Base-by-base conservation (phyloP, 202 grass and related monocot species). In the Setaria italica region DNA sequence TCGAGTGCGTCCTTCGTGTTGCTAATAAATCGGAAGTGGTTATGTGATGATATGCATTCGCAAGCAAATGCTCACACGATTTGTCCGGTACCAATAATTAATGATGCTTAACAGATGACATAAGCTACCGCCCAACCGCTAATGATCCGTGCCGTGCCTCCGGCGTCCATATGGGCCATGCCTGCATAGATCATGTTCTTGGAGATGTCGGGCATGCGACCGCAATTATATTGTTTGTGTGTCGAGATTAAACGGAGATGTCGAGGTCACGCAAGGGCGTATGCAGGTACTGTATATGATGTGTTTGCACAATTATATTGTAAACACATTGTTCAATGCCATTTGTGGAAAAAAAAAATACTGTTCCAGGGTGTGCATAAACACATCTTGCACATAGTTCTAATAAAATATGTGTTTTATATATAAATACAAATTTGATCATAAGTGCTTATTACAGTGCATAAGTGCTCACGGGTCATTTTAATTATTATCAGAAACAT, bases 81-180 rank as follows among this genome's bases (percentile, higher is more conserved):
- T 88, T 51, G 80, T 83, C 19, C 35, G 12, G 70, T 33, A 16
- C 46, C 65, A 88, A 83, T 88, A 88, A 88, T 88, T 88, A 88
- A 88, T 88, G 86, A 34, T 55, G 65, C 53, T 78, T 88, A 88
- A 12, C 41, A 39, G 78, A 78, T 46, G 72, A 78, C 55, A 88
- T 55, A 78, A 88, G 71, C 80, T 46, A 83, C 4, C 54, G 33
- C 80, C 65, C 72, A 83, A 71, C 72, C 64, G 73, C 86, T 88
- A 83, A 82, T 87, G 32, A 82, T 77, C 72, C 63, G 63, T 87
- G 79, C 79, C 37, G 41, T 49, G 50, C 54, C 64, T 69, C 54
- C 34, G 64, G 86, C 80, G 69, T 70, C 53, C 79, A 70, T 56
- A 83, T 63, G 86, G 86, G 73, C 54, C 86, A 88, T 77, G 42